Evolutionary conservation across 2,329 filamentous ascomycete genomes (phyloP).

Genomic region (Dactylellina cionopaga): DNA sequence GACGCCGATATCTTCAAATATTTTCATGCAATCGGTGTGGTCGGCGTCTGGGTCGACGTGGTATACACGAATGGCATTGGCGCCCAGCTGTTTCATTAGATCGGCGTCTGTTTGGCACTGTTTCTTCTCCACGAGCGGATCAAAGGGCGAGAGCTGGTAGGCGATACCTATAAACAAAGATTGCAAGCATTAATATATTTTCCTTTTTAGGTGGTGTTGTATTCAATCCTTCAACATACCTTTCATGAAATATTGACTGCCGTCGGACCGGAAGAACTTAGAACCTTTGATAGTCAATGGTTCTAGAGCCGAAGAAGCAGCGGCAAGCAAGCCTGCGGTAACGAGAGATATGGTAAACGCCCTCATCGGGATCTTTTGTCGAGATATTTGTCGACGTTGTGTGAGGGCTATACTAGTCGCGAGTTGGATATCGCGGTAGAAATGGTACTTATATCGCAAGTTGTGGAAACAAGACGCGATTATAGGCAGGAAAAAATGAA

Average conservation of each 20-base stretch:
- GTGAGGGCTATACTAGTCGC: not conserved
- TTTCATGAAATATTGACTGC: conserved; percentile 85
- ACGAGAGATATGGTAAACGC: conserved; percentile 5
- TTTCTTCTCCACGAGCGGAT: conserved; percentile 78
- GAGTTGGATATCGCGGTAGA: conserved; percentile 1
- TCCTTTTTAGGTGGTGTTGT: not conserved
- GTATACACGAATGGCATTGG: conserved; percentile 87
- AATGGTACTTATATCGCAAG: too few relatives aligned
- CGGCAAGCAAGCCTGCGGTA: conserved; percentile 18
- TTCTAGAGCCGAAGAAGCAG: conserved; percentile 28
- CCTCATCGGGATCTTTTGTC: conserved; percentile 20
- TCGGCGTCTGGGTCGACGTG: conserved; percentile 78
- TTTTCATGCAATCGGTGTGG: conserved; percentile 82
- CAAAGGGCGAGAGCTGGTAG: conserved; percentile 72
- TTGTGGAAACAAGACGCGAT: too few relatives aligned
- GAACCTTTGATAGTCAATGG: conserved; percentile 51
- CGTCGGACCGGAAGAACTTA: conserved; percentile 85
- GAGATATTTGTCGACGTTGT: not conserved
- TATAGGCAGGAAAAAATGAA: not conserved
- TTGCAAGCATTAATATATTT: conserved; percentile 18
- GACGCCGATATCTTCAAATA: conserved; percentile 81
- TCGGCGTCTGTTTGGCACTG: conserved; percentile 80
- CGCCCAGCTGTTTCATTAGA: conserved; percentile 81
- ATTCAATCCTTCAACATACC: conserved; percentile 64
- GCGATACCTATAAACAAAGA: conserved; percentile 71